phyloP scores from a whole-genome alignment of 768 basidiomycete genomes.

The Naganishia onofrii region DNA sequence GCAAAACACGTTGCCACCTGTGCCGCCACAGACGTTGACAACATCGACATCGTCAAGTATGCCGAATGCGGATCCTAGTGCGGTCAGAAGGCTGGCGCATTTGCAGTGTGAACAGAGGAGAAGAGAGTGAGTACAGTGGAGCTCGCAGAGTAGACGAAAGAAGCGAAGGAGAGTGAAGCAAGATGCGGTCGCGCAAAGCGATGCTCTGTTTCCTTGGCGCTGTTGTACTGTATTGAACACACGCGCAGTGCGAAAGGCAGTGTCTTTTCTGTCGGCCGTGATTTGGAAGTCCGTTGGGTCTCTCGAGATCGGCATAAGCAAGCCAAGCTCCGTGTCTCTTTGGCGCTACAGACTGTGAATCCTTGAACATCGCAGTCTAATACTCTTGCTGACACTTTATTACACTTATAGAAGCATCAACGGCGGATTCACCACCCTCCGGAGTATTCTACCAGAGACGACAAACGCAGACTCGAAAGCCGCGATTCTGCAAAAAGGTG shows the following conservation, averaged over 20 bases:
- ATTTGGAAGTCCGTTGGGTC: no score
- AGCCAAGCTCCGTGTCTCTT: no score
- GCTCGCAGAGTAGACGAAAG: no score
- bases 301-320: no score
- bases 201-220: no score
- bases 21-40: background rate
- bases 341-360: no score
- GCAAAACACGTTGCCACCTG: background rate
- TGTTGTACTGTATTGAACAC: no score
- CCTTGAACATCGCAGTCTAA: no score
- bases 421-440: slow-evolving; percentile 32
- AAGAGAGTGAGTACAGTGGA: slow-evolving; percentile 29
- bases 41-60: background rate
- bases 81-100: slow-evolving; percentile 30
- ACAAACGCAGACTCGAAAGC: slow-evolving; percentile 33
- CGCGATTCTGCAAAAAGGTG: slow-evolving; percentile 34
- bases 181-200: no score
- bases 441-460: slow-evolving; percentile 32
- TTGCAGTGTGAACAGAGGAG: slow-evolving; percentile 34
- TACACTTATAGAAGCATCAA: slow-evolving; percentile 30
- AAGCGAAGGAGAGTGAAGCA: no score
- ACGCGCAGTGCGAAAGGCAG: no score
- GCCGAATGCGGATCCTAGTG: slow-evolving; percentile 23
- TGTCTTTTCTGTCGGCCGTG: no score
- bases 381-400: background rate